Base-by-base conservation (phyloP, 495 filamentous ascomycete species). In the Penicillium chermesinum region DNA sequence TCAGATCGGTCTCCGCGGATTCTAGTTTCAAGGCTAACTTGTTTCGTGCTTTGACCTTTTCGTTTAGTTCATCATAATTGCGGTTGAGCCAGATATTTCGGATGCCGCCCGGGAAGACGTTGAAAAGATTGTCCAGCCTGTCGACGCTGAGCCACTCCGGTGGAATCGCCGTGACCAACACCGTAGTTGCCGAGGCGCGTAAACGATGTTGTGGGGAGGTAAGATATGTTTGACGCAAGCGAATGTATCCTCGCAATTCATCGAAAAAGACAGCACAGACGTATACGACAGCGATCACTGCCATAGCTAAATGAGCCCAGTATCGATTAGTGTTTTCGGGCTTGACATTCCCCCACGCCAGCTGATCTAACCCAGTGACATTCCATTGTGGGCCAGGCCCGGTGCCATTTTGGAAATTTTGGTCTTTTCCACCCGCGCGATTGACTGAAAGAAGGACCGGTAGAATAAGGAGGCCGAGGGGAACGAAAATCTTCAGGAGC, bases 1-100 rank as follows among this genome's bases (percentile, higher is more conserved):
- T 86, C 41, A 98, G 71, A 35, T 86, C 80, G 0, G 89, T 97
- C 67, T 95, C 86, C 4, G 94, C 93, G 13, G 63, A 68, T 61
- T 98, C 93, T 2, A 98, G 76, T 41, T 75, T 70, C 48, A 74
- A 61, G 15, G 89, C 88, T n/a, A 94, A 63, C 15, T 76, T 64
- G 48, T 89, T 80, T 16, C 93, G 80, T 56, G 75, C 70, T 53
- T 87, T 80, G 35, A 97, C 87, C 61, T 98, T 98, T 46, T 90
- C 86, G 42, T 87, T 77, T 10, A 98, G 79, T 19, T 87, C 82
- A 44, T 93, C 89, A 48, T 86, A 91, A 59, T 97, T 88, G 17
- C 93, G 83, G 44, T 96, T 96, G 51, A 96, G 85, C 89, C 91
- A 98, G 27, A 97, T 90, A 63, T 96, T 96, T 44, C 89, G 82